Percentiles rank a stretch among this genome's conserved stretches.
Evolutionary conservation across 305 asterid genomes (phyloP).

Genomic region (Salvia sclarea): DNA sequence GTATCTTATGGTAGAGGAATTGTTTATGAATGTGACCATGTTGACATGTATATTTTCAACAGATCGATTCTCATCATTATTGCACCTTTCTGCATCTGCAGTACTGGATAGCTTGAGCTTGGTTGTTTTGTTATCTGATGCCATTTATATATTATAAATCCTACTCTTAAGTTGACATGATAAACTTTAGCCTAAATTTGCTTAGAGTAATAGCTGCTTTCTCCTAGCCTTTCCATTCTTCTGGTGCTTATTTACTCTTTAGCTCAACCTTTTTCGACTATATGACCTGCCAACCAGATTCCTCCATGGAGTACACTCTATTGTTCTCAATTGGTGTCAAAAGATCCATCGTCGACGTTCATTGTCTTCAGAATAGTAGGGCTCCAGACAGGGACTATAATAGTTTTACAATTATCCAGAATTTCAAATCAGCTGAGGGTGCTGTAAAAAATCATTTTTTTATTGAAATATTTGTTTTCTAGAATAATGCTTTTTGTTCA

Average conservation of each 20-base stretch:
- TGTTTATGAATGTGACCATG: neutral
- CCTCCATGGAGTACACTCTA: neutral
- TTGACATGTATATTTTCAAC: neutral
- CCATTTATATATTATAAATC: neutral
- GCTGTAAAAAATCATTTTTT: neutral
- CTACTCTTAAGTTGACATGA: neutral
- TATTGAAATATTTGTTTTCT: neutral
- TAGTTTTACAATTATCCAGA: neutral
- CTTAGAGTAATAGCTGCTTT: neutral
- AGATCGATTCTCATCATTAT: neutral
- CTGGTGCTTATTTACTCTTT: neutral
- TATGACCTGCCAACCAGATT: neutral
- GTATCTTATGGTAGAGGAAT: neutral
- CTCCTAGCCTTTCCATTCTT: neutral
- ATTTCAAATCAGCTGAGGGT: neutral
- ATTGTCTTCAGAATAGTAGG: neutral
- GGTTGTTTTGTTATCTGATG: neutral
- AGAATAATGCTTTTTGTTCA: neutral
- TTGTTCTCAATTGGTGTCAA: neutral
- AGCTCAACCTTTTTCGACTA: neutral
- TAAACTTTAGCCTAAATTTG: neutral
- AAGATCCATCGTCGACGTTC: neutral
- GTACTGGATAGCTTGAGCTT: neutral
- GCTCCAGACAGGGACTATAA: neutral
- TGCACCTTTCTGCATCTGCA: neutral